phyloP scores from a whole-genome alignment of 805 yeast genomes.

The Saccharomyces eubayanus region DNA sequence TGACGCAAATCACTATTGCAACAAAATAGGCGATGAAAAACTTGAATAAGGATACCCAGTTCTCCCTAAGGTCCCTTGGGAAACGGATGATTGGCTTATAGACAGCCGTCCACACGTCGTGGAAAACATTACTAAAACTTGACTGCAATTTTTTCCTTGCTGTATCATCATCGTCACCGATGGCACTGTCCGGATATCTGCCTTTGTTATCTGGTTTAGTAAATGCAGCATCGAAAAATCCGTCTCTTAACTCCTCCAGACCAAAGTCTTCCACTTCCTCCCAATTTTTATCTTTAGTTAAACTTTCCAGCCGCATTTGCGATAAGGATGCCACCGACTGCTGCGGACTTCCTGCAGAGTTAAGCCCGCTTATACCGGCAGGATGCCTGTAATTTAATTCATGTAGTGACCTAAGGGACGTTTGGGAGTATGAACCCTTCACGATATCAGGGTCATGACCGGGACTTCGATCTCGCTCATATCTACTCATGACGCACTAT shows the following conservation, averaged over 20 bases:
- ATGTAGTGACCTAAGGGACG: slow-evolving; percentile 17
- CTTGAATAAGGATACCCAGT: slow-evolving; percentile 19
- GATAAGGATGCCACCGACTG: slow-evolving; percentile 31
- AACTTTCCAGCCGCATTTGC: slow-evolving; percentile 27
- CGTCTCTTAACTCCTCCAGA: slow-evolving; percentile 40
- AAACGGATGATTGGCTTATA: slow-evolving; percentile 1
- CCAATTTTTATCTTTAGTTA: slow-evolving; percentile 23
- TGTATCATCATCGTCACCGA: slow-evolving; percentile 1
- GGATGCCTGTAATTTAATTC: slow-evolving; percentile 4
- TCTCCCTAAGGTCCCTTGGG: slow-evolving; percentile 9
- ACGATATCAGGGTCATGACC: slow-evolving; percentile 9
- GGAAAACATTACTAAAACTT: background rate
- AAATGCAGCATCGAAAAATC: slow-evolving; percentile 41
- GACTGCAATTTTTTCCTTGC: background rate
- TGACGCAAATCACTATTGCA: slow-evolving; percentile 34
- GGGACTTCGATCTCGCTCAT: background rate
- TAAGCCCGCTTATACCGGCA: background rate
- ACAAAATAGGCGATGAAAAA: slow-evolving; percentile 35
- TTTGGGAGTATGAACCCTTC: slow-evolving; percentile 22
- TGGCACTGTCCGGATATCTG: background rate
- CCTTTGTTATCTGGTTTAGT: slow-evolving; percentile 20
- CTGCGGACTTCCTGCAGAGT: slow-evolving; percentile 5
- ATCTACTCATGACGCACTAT: background rate
- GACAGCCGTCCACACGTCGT: background rate
- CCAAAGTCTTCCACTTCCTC: slow-evolving; percentile 32